phyloP scores from a whole-genome alignment of 306 rosid genomes.

The Cucurbita argyrosperma region DNA sequence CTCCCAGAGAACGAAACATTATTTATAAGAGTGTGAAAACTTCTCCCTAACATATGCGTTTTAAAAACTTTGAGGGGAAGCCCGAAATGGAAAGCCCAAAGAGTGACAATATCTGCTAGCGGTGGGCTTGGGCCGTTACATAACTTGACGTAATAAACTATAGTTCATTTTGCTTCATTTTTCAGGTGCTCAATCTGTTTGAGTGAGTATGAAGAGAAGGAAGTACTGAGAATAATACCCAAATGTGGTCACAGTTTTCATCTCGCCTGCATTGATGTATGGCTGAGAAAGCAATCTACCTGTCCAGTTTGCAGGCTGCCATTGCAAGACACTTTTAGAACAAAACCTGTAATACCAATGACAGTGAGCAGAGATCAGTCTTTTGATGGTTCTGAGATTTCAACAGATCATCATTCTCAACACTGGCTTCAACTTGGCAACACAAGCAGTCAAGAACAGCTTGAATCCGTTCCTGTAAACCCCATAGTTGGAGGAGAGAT shows the following conservation, averaged over 20 bases:
- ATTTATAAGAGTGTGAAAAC: no score
- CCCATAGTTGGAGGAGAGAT: conserved; percentile 22
- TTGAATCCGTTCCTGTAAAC: conserved; percentile 16
- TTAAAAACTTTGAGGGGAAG: no score
- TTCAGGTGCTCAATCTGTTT: conserved; percentile 88
- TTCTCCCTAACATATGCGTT: no score
- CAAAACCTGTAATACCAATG: conserved; percentile 40
- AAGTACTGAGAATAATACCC: conserved; percentile 71
- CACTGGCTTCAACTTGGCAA: conserved; percentile 29
- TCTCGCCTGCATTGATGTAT: conserved; percentile 76
- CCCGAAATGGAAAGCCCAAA: no score
- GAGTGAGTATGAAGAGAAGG: conserved; percentile 78
- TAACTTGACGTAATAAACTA: neutral
- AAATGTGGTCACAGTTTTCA: conserved; percentile 87
- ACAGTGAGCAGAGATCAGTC: conserved; percentile 32
- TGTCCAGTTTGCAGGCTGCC: conserved; percentile 90
- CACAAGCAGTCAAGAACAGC: conserved; percentile 18
- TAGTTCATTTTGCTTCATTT: neutral
- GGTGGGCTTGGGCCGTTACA: no score
- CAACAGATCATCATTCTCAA: conserved; percentile 26
- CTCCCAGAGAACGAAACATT: neutral
- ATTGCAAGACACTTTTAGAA: conserved; percentile 34
- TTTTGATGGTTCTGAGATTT: conserved; percentile 28
- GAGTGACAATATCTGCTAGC: no score
- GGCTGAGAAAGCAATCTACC: conserved; percentile 81